Percentiles rank a stretch among this genome's conserved stretches.
Evolutionary conservation across 139 green algal genomes (phyloP).

Genomic region (Astrephomene gubernaculifera): DNA sequence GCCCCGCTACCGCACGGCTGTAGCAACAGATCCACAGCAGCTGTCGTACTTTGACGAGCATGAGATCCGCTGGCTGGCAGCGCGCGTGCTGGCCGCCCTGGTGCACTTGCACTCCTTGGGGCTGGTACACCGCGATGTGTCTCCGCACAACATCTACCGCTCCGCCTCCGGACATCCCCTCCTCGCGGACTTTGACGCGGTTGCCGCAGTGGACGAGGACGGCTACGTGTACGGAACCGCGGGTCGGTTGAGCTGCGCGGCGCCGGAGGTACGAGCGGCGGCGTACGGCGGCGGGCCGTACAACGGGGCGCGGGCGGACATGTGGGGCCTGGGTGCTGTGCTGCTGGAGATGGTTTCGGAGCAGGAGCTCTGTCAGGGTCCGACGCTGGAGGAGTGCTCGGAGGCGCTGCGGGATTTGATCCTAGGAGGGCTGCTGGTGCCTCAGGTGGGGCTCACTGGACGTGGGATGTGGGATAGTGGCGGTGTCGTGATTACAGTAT

Average conservation of each 20-base stretch:
- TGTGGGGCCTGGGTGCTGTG: slow-evolving; percentile 35
- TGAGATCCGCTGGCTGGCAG: slow-evolving; percentile 35
- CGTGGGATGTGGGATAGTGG: neutral
- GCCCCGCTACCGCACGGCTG: neutral
- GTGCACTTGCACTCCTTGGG: slow-evolving; percentile 13
- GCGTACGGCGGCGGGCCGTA: slow-evolving; percentile 29
- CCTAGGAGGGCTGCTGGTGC: slow-evolving; percentile 36
- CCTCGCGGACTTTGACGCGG: slow-evolving; percentile 40
- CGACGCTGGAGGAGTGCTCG: slow-evolving; percentile 16
- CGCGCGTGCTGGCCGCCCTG: slow-evolving; percentile 27
- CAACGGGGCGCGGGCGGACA: slow-evolving; percentile 26
- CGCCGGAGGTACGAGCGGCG: slow-evolving; percentile 38
- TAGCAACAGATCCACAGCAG: neutral
- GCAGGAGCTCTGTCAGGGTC: slow-evolving; percentile 6
- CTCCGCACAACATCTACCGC: slow-evolving; percentile 43
- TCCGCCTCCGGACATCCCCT: slow-evolving; percentile 27
- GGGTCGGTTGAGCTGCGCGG: neutral
- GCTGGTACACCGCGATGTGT: slow-evolving; percentile 39
- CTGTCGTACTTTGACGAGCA: slow-evolving; percentile 7
- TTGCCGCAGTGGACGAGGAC: slow-evolving; percentile 9
- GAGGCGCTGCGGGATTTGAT: slow-evolving; percentile 19
- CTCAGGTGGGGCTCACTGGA: slow-evolving; percentile 6
- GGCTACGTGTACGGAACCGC: slow-evolving; percentile 18
- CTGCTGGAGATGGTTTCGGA: slow-evolving; percentile 39
- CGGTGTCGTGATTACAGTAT: no score